These are phyloP conservation scores for Macrotyloma uniflorum DNA, from an alignment of 306 rosid genomes.

Conservation along the genomic window DNA sequence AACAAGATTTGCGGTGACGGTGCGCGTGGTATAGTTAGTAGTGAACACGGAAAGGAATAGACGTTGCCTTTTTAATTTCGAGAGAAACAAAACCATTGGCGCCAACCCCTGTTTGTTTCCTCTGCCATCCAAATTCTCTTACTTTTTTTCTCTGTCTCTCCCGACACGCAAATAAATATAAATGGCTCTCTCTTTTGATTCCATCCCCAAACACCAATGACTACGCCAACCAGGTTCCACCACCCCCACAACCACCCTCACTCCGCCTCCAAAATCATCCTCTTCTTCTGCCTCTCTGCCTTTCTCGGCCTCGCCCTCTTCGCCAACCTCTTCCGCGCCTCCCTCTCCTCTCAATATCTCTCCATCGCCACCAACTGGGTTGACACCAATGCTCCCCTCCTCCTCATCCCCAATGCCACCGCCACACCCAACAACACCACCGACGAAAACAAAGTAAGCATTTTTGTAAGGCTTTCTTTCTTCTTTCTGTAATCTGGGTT, in stretches of 20 bases:
- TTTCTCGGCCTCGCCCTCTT: constrained; percentile 55
- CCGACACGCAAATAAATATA: background rate
- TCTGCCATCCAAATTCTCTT: background rate
- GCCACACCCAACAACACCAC: background rate
- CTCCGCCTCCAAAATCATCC: constrained; percentile 39
- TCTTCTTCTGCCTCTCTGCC: constrained; percentile 43
- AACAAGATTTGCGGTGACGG: background rate
- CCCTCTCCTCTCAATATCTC: constrained; percentile 45
- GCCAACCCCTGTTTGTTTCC: background rate
- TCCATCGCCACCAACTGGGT: constrained; percentile 59
- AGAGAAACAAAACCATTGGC: background rate
- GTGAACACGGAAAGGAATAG: background rate
- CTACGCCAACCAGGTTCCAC: constrained; percentile 44
- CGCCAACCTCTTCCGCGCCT: constrained; percentile 61
- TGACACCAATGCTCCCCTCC: constrained; percentile 30
- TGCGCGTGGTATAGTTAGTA: background rate
- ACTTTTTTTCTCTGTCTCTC: background rate
- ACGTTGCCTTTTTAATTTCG: background rate
- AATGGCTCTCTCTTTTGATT: background rate
- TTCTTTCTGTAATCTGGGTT: background rate
- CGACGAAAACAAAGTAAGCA: background rate
- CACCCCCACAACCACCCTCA: background rate
- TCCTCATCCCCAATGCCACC: constrained; percentile 39
- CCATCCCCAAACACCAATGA: background rate
- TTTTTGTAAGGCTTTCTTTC: background rate